Evolutionary conservation across 306 rosid species (phyloP).

Genomic region (Quercus aquifolioides): DNA sequence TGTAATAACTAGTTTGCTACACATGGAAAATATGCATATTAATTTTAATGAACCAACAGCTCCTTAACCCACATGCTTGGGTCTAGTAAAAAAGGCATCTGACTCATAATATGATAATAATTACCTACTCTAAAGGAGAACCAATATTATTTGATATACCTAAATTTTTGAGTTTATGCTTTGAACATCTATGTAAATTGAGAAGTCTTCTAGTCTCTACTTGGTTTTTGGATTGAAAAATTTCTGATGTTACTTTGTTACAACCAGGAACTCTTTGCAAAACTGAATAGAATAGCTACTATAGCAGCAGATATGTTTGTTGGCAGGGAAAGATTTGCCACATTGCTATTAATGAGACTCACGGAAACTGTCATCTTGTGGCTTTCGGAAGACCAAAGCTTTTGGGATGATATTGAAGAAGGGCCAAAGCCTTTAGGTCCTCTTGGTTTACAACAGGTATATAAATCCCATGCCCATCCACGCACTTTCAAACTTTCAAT

Average conservation of each 20-base stretch:
- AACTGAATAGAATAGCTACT: conserved; percentile 82
- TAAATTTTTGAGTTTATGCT: background rate
- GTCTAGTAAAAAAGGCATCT: background rate
- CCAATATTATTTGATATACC: background rate
- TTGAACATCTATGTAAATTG: background rate
- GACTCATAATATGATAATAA: background rate
- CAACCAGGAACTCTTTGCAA: conserved; percentile 82
- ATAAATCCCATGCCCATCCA: background rate
- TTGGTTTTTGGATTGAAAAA: background rate
- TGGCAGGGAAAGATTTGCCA: conserved; percentile 93
- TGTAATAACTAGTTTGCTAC: background rate
- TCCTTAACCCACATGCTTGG: background rate
- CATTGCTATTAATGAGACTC: conserved; percentile 90
- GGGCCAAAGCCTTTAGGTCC: conserved; percentile 91
- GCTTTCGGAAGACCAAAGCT: conserved; percentile 96
- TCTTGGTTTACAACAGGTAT: conserved; percentile 92
- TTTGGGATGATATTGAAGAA: conserved; percentile 99
- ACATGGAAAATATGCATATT: background rate
- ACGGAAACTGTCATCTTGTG: conserved; percentile 96
- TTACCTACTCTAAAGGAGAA: background rate
- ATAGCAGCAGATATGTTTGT: conserved; percentile 95
- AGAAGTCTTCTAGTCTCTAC: background rate
- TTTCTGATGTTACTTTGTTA: conserved; percentile 18
- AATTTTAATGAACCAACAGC: background rate
- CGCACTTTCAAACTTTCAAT: background rate